A percentile compares a stretch with the other conserved stretches of the same genome.
These are phyloP conservation scores for Apiotrichum mycotoxinovorans DNA, from an alignment of 1,284 basidiomycete genomes.

Conservation along the genomic window DNA sequence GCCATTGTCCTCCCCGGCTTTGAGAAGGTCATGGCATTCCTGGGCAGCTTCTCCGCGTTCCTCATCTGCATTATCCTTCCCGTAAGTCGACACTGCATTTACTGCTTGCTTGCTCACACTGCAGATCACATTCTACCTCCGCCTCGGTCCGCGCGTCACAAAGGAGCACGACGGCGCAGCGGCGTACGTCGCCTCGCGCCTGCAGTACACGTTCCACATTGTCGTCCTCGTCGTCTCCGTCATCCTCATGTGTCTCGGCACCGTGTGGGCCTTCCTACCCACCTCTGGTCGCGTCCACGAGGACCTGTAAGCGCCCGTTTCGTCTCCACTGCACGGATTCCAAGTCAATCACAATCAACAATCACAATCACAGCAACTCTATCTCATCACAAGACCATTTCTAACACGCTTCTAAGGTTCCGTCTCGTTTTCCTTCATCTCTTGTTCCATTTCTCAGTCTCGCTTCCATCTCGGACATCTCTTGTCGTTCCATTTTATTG, in stretches of 20 bases:
- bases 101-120: not conserved
- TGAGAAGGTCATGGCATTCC: slow-evolving; percentile 80
- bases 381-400: too few relatives aligned
- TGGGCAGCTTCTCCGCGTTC: slow-evolving; percentile 83
- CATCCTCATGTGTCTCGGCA: slow-evolving; percentile 74
- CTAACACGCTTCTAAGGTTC: too few relatives aligned
- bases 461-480: too few relatives aligned
- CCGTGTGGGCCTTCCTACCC: slow-evolving; percentile 62
- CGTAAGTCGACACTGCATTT: slow-evolving; percentile 45
- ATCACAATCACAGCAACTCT: not conserved
- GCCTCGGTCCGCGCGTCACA: slow-evolving; percentile 30
- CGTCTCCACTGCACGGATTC: too few relatives aligned
- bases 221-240: slow-evolving; percentile 58
- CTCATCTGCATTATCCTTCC: slow-evolving; percentile 77
- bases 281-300: slow-evolving; percentile 1
- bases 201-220: slow-evolving; percentile 56
- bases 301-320: not conserved
- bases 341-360: not conserved
- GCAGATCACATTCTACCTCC: slow-evolving; percentile 44
- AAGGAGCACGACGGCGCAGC: slow-evolving; percentile 24
- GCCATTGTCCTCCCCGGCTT: slow-evolving; percentile 46
- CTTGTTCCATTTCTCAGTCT: too few relatives aligned
- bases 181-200: slow-evolving; percentile 58
- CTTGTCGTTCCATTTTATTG: too few relatives aligned
- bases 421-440: too few relatives aligned